These are phyloP conservation scores for Cornus suecica DNA, from an alignment of 148 eudicot genomes.

Conservation along the genomic window DNA sequence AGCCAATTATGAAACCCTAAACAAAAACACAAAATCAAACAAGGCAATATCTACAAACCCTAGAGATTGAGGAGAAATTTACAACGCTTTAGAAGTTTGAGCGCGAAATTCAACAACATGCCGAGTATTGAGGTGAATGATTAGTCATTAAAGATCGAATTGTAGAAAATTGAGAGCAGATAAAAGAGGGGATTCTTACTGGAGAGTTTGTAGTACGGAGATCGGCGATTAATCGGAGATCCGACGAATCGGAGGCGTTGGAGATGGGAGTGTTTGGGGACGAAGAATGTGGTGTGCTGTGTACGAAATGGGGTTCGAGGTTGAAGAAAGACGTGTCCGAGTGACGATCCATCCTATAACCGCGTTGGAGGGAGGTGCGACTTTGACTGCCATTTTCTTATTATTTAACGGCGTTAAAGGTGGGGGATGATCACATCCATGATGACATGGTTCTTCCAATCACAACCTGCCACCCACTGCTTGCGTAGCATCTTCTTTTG, in stretches of 20 bases:
- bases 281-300: neutral
- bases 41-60: neutral
- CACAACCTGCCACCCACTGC: too few relatives aligned
- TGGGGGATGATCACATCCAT: too few relatives aligned
- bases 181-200: conserved; percentile 18
- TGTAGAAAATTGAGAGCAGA: neutral
- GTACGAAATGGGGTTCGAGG: too few relatives aligned
- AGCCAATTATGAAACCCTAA: neutral
- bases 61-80: neutral
- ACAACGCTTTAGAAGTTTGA: neutral
- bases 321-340: neutral
- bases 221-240: conserved; percentile 1
- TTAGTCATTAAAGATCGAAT: neutral
- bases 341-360: neutral
- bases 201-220: neutral
- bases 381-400: neutral
- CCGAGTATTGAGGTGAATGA: neutral
- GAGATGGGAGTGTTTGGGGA: neutral
- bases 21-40: neutral
- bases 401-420: too few relatives aligned
- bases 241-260: neutral
- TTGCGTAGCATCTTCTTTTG: too few relatives aligned
- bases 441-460: too few relatives aligned
- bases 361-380: conserved; percentile 1
- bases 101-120: neutral